Percentiles rank a stretch among this genome's conserved stretches.
Conservation (phyloP, 495 filamentous ascomycete genomes). For the Hypoxylon trugodes region DNA sequence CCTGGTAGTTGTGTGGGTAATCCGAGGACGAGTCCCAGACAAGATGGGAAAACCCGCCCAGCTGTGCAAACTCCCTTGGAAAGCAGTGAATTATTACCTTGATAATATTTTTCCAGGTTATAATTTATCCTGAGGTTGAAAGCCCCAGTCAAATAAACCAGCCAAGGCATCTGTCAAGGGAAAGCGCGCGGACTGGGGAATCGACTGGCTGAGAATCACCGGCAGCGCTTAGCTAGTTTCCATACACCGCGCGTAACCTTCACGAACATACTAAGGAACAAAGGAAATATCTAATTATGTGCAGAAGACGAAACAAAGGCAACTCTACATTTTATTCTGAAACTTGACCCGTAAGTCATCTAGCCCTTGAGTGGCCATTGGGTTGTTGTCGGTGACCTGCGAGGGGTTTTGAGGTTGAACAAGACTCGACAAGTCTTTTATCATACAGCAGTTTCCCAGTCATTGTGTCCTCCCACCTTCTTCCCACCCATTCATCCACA, state of each 20-base stretch:
- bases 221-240: conserved; percentile 36
- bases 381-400: neutral
- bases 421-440: conserved; percentile 27
- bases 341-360: conserved; percentile 23
- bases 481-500: conserved; percentile 13
- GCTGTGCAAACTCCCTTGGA: conserved; percentile 1
- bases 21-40: neutral
- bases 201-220: conserved; percentile 36
- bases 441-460: conserved; percentile 20
- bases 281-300: conserved; percentile 33
- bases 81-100: conserved; percentile 3
- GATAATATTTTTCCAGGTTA: neutral
- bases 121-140: conserved; percentile 1
- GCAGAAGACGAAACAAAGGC: conserved; percentile 35
- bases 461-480: conserved; percentile 20
- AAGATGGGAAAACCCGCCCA: neutral
- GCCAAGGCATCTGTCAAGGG: conserved; percentile 21
- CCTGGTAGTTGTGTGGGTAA: too few species aligned
- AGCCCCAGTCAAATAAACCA: conserved; percentile 18
- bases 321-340: conserved; percentile 34
- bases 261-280: conserved; percentile 24
- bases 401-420: conserved; percentile 17
- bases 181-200: conserved; percentile 25
- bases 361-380: conserved; percentile 19
- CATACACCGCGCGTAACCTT: conserved; percentile 38